These are phyloP conservation scores for Thermomucor indicae-seudaticae DNA, from an alignment of 371 early-diverging fungal genomes.

Conservation along the genomic window DNA sequence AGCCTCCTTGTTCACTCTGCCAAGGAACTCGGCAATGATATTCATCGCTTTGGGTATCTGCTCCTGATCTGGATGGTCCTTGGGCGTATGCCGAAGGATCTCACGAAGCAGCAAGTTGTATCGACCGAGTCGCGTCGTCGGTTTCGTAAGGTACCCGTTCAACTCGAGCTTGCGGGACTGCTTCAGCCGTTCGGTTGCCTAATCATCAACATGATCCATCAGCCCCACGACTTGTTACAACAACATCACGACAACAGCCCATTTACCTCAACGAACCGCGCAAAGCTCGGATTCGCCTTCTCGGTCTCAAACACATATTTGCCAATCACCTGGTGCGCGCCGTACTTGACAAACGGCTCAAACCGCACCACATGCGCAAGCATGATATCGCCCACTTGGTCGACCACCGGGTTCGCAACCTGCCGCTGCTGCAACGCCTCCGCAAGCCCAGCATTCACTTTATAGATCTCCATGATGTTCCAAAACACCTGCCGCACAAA, in stretches of 20 bases:
- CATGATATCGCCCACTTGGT: conserved; percentile 87
- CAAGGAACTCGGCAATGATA: conserved; percentile 69
- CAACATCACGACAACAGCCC: not conserved
- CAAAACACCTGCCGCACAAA: conserved; percentile 80
- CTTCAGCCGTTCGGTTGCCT: conserved; percentile 70
- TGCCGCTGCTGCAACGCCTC: conserved; percentile 68
- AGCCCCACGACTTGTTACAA: too few species aligned
- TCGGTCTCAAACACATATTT: conserved; percentile 82
- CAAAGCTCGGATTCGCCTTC: conserved; percentile 66
- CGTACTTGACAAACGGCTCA: conserved; percentile 82
- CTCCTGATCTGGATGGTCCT: conserved; percentile 71
- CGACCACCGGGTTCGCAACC: conserved; percentile 65
- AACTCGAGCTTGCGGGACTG: conserved; percentile 77
- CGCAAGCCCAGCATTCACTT: conserved; percentile 64
- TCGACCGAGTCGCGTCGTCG: conserved; percentile 83
- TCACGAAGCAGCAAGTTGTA: conserved; percentile 83
- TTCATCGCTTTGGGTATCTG: conserved; percentile 59
- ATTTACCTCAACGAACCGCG: conserved; percentile 68
- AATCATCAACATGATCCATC: too few species aligned
- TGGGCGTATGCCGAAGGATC: conserved; percentile 75
- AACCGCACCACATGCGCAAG: conserved; percentile 65
- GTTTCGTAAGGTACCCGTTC: conserved; percentile 76
- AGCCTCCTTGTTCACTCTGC: conserved; percentile 72
- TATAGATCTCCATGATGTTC: conserved; percentile 72
- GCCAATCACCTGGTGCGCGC: conserved; percentile 82